Base-by-base conservation (phyloP, 306 rosid species). In the Trichosanthes cucumerina region DNA sequence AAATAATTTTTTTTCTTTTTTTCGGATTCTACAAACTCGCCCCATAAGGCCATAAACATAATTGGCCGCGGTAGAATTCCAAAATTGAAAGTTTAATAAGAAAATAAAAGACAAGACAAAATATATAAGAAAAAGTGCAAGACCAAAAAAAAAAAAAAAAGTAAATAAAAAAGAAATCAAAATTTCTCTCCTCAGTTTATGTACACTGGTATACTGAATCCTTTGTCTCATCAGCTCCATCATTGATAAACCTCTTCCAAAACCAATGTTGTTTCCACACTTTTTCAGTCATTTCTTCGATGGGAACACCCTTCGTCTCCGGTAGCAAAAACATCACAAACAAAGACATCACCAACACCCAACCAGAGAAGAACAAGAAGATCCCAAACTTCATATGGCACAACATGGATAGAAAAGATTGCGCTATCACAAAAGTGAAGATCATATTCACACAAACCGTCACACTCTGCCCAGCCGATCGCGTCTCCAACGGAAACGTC, bases 391-490 rank as follows among this genome's bases (percentile, higher is more conserved):
- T 91, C 72, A 90, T 4, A 4, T 53, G 31, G 23, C 93, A 90
- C 65, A 90, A 31, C 89, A 86, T 90, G 60, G 91, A 88, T 54
- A 90, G 78, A 82, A 88, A 90, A 47, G 84, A 84, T 4, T 88
- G 91, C 6, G 91, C 96, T 38, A 89, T 86, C 28, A 91, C 5
- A 58, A 89, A 91, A 4, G 96, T 89, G 83, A 86, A 91, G 16
- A 91, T 52, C 93, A 91, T 87, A 85, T 86, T 91, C 1, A 80
- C 53, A n/a, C 66, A 87, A 28, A 88, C 96, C 0, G 90, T 79
- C 18, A 91, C 78, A 77, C 93, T 87, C n/a, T 86, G 90, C 1
- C 91, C 96, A 0, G 88, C 89, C 0, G 96, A 91, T 21, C 96
- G 83, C 0, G 90, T 82, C 86, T 91, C 93, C 0, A 91, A n/a